phyloP scores from a whole-genome alignment of 1,284 basidiomycete species.

The Xerocomus subilludens region DNA sequence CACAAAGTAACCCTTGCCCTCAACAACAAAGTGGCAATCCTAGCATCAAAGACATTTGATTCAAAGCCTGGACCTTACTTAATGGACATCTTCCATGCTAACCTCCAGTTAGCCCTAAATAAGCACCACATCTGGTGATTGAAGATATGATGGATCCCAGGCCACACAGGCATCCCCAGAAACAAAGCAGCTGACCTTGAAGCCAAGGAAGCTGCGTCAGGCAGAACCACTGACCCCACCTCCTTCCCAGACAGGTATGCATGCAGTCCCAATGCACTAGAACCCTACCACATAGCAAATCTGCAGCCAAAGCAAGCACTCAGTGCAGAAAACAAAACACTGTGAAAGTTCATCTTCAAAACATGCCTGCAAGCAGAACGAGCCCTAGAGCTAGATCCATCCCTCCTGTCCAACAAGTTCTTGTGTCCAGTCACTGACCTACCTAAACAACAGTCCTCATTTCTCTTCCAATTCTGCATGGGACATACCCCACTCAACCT shows the following conservation, averaged over 20 bases:
- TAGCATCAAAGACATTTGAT: background rate
- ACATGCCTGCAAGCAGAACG: no score
- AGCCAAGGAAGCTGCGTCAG: background rate
- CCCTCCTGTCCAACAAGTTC: background rate
- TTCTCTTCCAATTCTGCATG: background rate
- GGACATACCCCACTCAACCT: conserved; percentile 3
- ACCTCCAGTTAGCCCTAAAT: background rate
- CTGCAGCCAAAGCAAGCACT: background rate
- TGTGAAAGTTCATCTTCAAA: no score
- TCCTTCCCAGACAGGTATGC: no score
- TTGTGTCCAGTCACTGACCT: background rate
- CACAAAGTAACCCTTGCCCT: background rate
- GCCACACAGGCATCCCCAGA: background rate
- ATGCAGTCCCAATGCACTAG: no score
- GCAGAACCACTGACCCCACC: background rate
- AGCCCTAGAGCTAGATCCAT: background rate
- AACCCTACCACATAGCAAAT: background rate
- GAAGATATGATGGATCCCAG: background rate
- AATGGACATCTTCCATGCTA: background rate
- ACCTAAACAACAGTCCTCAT: background rate
- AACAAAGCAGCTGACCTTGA: background rate
- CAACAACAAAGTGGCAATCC: background rate
- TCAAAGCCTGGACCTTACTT: background rate
- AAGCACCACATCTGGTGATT: background rate
- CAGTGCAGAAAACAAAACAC: background rate